Base-by-base conservation (phyloP, 2,329 filamentous ascomycete species). In the Cladophialophora immunda region DNA sequence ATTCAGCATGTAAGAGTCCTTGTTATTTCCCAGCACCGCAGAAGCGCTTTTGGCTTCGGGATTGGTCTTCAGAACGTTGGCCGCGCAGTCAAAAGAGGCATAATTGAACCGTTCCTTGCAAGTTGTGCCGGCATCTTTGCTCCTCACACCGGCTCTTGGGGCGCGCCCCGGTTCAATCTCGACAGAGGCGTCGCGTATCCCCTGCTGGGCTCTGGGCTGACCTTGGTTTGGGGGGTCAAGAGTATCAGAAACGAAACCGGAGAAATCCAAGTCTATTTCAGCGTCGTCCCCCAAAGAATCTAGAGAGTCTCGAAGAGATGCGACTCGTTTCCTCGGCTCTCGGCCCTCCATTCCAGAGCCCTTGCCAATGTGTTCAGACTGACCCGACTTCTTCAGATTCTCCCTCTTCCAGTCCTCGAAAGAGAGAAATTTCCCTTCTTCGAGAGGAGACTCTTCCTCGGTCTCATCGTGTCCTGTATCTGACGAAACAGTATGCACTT, bases 361-460 rank as follows among this genome's bases (percentile, higher is more conserved):
- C 74, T 76, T 86, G 76, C 81, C 91, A 76, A 85, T 85, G 78
- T 85, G 89, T 79, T 85, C 92, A 75, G 82, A 93, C 75, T 97
- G 94, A 13, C 93, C 94, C 3, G 88, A 90, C 76, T 93, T 92
- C 59, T 90, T 92, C 19, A 98, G 82, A 81, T 97, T 97, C 83
- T 94, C 91, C 75, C 91, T 92, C 81, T 97, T 98, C 95, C 95
- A 99, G 74, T 98, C 94, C 77, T 98, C 95, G 73, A 99, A 99
- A 0, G 95, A 97, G 73, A 98, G 88, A 77, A 98, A 98, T 6
- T 93, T 90, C 54, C 90, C 87, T 72, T 92, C 91, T 74, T 92
- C 90, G 11, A 91, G 82, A 0, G 87, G 84, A 1, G 88, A 89
- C 56, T 91, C 90, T 5, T 84, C 83, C 65, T 91, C 89, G 54